Evolutionary conservation across 129 eudicot genomes (phyloP).

Genomic region (Silybum marianum): DNA sequence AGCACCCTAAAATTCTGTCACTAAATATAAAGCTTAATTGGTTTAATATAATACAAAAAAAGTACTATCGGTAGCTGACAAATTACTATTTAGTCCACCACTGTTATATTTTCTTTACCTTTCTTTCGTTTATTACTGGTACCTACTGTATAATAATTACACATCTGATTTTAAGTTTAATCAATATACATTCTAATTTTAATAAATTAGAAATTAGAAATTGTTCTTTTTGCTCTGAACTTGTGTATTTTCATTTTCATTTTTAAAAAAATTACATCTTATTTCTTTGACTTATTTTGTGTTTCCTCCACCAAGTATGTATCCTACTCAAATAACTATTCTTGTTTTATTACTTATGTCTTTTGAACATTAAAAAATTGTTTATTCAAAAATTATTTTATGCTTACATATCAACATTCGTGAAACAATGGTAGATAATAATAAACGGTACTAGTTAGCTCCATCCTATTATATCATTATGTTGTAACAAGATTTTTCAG

Average conservation of each 20-base stretch:
- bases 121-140: slow-evolving; percentile 16
- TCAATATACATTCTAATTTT: background rate
- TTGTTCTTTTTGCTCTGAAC: slow-evolving; percentile 1
- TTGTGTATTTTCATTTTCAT: background rate
- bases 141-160: background rate
- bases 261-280: no score
- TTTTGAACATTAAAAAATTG: background rate
- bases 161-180: background rate
- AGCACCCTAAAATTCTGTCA: no score
- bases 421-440: background rate
- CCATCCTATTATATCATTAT: background rate
- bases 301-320: background rate
- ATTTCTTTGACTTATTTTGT: background rate
- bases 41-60: background rate
- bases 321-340: background rate
- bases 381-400: background rate
- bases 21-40: no score
- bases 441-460: background rate
- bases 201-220: background rate
- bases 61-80: background rate
- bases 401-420: background rate
- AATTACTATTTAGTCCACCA: background rate
- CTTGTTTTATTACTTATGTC: background rate
- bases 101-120: slow-evolving; percentile 2
- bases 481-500: background rate